Percentiles rank a stretch among this genome's conserved stretches.
These are phyloP conservation scores for Rostrohypoxylon terebratum DNA, from an alignment of 495 filamentous ascomycete species.

Conservation along the genomic window DNA sequence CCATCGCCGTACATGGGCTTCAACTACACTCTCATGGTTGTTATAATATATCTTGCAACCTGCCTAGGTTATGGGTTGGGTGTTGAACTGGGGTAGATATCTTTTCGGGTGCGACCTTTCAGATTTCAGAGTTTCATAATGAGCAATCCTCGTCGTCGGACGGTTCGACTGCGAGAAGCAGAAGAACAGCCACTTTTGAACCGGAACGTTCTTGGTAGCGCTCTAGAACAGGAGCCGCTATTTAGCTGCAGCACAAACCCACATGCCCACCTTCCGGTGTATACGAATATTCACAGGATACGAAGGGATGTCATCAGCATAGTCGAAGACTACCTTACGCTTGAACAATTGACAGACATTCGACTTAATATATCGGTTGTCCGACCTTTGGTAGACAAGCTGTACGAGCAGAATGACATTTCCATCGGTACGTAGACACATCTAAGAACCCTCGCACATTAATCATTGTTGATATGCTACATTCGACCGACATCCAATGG, in stretches of 20 bases:
- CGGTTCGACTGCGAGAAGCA: constrained; percentile 31
- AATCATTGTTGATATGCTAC: neutral
- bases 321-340: constrained; percentile 65
- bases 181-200: constrained; percentile 49
- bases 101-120: constrained; percentile 1
- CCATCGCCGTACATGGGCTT: constrained; percentile 7
- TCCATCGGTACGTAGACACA: constrained; percentile 64
- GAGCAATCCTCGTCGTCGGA: constrained; percentile 34
- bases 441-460: neutral
- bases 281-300: constrained; percentile 65
- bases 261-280: constrained; percentile 62
- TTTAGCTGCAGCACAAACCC: constrained; percentile 46
- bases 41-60: constrained; percentile 15
- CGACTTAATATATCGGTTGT: constrained; percentile 78
- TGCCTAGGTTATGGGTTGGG: constrained; percentile 5
- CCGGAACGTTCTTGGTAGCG: constrained; percentile 33
- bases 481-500: neutral
- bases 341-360: constrained; percentile 74
- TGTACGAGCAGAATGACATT: constrained; percentile 75
- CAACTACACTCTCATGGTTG: neutral
- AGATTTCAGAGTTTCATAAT: constrained; percentile 19
- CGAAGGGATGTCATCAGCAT: constrained; percentile 63
- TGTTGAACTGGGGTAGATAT: neutral
- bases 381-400: constrained; percentile 74
- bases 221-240: constrained; percentile 38